These are phyloP conservation scores for Lomentospora prolificans DNA, from an alignment of 2,329 filamentous ascomycete species.

Conservation along the genomic window DNA sequence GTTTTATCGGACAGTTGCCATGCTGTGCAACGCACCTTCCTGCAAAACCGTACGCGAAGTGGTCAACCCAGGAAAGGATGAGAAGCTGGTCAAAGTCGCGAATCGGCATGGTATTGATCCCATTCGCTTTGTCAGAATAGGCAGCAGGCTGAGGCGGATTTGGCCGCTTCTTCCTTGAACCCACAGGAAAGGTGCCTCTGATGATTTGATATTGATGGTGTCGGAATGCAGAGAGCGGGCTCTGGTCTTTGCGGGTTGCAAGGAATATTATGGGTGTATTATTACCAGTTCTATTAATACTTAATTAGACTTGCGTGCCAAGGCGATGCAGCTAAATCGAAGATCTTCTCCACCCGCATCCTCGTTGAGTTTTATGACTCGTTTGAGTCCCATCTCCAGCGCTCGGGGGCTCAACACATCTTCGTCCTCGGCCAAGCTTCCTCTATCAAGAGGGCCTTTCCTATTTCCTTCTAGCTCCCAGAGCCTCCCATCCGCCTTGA, in stretches of 20 bases:
- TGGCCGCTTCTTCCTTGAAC: conserved; percentile 26
- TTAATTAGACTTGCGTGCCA: not conserved
- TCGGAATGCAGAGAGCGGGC: too few relatives aligned
- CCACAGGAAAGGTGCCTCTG: too few relatives aligned
- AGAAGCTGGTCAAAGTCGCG: conserved; percentile 25
- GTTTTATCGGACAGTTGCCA: conserved; percentile 28
- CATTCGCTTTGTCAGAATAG: conserved; percentile 20
- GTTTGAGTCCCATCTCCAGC: conserved; percentile 23
- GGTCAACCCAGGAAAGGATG: conserved; percentile 30
- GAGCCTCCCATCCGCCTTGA: conserved; percentile 56
- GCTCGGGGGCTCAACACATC: conserved; percentile 59
- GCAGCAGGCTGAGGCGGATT: conserved; percentile 16
- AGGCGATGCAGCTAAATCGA: not conserved
- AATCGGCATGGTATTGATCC: conserved; percentile 25
- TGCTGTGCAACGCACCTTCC: conserved; percentile 18
- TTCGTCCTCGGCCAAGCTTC: conserved; percentile 42
- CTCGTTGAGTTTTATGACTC: not conserved
- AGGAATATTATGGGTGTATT: too few relatives aligned
- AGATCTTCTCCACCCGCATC: not conserved
- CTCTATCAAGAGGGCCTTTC: conserved; percentile 64
- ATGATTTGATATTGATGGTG: too few relatives aligned
- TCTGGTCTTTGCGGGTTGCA: too few relatives aligned
- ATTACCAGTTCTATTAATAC: too few relatives aligned
- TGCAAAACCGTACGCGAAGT: conserved; percentile 26
- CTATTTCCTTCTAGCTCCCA: conserved; percentile 74